phyloP scores from a whole-genome alignment of 495 filamentous ascomycete genomes.

The Xylaria flabelliformis region DNA sequence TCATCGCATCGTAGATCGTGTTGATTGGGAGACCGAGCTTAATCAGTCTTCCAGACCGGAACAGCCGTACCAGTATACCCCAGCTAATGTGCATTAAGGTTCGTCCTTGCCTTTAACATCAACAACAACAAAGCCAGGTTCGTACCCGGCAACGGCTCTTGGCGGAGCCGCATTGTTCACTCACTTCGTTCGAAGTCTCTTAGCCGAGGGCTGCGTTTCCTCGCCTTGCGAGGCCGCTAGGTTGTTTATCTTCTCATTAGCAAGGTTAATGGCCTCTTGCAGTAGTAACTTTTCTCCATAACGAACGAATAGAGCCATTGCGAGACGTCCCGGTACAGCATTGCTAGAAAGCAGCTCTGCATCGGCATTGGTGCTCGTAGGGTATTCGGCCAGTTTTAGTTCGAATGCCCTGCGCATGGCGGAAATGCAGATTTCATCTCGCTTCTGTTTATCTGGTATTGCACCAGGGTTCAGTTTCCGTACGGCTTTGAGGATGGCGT shows the following conservation, averaged over 20 bases:
- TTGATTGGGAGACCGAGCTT: neutral
- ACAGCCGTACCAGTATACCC: neutral
- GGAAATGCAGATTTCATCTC: slow-evolving; percentile 47
- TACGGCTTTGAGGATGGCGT: slow-evolving; percentile 48
- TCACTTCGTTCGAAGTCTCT: slow-evolving; percentile 47
- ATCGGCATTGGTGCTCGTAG: slow-evolving; percentile 69
- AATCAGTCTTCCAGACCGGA: neutral
- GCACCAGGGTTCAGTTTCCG: slow-evolving; percentile 46
- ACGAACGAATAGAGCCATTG: slow-evolving; percentile 78
- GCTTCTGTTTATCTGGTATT: slow-evolving; percentile 48
- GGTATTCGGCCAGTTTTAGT: slow-evolving; percentile 61
- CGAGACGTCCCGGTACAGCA: slow-evolving; percentile 49
- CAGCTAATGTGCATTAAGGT: neutral
- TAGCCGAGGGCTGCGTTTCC: slow-evolving; percentile 47
- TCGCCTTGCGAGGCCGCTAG: slow-evolving; percentile 40
- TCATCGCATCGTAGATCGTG: neutral
- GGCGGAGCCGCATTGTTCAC: neutral
- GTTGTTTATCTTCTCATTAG: slow-evolving; percentile 38
- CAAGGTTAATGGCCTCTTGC: slow-evolving; percentile 54
- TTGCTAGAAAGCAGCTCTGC: slow-evolving; percentile 52
- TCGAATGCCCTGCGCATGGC: slow-evolving; percentile 50
- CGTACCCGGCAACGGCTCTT: neutral
- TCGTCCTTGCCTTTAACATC: neutral
- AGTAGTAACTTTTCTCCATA: slow-evolving; percentile 81
- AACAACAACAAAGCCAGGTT: neutral